Conservation (phyloP, 805 yeast species). For the Yamadazyma phyllophila region DNA sequence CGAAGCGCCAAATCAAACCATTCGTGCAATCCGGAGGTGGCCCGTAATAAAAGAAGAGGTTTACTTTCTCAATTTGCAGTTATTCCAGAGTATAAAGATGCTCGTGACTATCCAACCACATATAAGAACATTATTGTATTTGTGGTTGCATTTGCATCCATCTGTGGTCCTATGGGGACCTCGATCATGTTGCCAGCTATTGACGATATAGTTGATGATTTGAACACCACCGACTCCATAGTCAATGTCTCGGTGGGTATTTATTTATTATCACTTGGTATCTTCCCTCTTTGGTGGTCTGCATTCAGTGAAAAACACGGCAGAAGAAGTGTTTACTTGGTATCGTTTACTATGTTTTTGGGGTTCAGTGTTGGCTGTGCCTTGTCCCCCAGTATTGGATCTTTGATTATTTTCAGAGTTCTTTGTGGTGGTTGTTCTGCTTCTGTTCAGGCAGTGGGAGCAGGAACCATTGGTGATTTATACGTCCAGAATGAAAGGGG, state of each 20-base stretch:
- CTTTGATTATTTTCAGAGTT: constrained; percentile 67
- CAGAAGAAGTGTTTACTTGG: constrained; percentile 66
- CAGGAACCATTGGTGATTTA: constrained; percentile 80
- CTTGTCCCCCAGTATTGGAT: constrained; percentile 55
- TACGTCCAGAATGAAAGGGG: constrained; percentile 70
- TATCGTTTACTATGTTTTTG: constrained; percentile 61
- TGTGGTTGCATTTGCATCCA: constrained; percentile 68
- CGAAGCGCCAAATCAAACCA: not conserved
- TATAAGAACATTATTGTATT: constrained; percentile 56
- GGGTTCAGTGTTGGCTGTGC: constrained; percentile 75
- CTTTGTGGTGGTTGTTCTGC: constrained; percentile 80
- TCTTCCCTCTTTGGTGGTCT: constrained; percentile 90
- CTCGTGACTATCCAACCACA: constrained; percentile 55
- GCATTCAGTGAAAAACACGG: constrained; percentile 74
- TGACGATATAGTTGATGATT: constrained; percentile 50
- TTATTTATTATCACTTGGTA: constrained; percentile 68
- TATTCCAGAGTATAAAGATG: constrained; percentile 71
- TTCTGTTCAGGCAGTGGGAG: constrained; percentile 85
- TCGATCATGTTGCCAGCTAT: constrained; percentile 81
- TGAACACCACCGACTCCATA: constrained; percentile 54
- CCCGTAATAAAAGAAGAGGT: constrained; percentile 53
- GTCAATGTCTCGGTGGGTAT: constrained; percentile 82
- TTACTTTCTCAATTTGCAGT: constrained; percentile 49
- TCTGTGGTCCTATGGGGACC: constrained; percentile 88
- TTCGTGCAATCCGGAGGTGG: constrained; percentile 14